A percentile compares a stretch with the other conserved stretches of the same genome.
Evolutionary conservation across 108 stramenopile species (phyloP).

Genomic region (Cylindrotheca fusiformis): DNA sequence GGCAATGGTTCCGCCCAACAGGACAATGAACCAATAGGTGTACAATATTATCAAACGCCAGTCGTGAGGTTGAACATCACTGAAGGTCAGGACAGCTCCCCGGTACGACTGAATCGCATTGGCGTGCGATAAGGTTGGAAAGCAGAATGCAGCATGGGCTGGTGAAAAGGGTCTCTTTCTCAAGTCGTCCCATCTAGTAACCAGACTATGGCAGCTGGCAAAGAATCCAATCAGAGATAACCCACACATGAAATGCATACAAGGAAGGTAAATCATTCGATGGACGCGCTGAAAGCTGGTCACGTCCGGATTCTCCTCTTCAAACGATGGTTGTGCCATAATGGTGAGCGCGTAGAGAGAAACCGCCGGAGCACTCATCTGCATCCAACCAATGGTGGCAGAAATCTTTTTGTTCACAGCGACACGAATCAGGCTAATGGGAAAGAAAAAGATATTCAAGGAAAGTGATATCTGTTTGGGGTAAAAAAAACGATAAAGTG

Average conservation of each 20-base stretch:
- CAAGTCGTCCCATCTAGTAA: slow-evolving; percentile 53
- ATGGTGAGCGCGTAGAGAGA: slow-evolving; percentile 67
- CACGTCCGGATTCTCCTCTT: slow-evolving; percentile 74
- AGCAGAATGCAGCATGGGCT: slow-evolving; percentile 81
- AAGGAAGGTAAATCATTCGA: slow-evolving; percentile 67
- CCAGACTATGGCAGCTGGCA: slow-evolving; percentile 63
- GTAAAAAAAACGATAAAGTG: background rate
- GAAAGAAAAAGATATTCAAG: slow-evolving; percentile 52
- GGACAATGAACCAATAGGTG: slow-evolving; percentile 56
- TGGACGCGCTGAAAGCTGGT: slow-evolving; percentile 65
- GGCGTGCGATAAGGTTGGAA: slow-evolving; percentile 70
- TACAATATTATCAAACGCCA: slow-evolving; percentile 43
- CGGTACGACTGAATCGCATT: slow-evolving; percentile 78
- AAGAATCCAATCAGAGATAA: slow-evolving; percentile 59
- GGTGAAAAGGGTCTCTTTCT: slow-evolving; percentile 61
- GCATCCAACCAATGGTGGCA: slow-evolving; percentile 74
- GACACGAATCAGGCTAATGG: slow-evolving; percentile 75
- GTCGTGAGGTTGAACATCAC: slow-evolving; percentile 36
- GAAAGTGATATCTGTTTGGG: slow-evolving; percentile 33
- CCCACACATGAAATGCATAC: slow-evolving; percentile 65
- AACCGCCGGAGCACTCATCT: slow-evolving; percentile 74
- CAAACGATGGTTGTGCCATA: slow-evolving; percentile 77
- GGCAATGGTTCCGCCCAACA: slow-evolving; percentile 50
- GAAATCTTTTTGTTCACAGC: slow-evolving; percentile 72
- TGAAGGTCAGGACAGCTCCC: slow-evolving; percentile 64